Evolutionary conservation across 2,329 filamentous ascomycete species (phyloP).

Genomic region (Helminthosporium solani): DNA sequence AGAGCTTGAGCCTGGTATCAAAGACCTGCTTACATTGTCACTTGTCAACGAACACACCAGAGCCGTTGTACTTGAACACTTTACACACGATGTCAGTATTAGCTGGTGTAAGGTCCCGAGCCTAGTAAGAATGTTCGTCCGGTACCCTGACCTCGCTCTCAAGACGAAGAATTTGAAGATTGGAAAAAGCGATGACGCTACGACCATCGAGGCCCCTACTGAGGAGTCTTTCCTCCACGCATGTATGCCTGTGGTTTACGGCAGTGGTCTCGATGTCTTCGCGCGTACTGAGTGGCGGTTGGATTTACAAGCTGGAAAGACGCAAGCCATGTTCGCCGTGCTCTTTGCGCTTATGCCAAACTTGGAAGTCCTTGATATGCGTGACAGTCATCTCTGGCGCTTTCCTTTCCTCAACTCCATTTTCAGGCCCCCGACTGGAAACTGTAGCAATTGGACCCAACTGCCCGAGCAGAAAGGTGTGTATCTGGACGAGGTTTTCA

Average conservation of each 20-base stretch:
- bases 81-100: background rate
- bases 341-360: background rate
- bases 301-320: background rate
- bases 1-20: background rate
- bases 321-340: background rate
- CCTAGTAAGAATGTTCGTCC: background rate
- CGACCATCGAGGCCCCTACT: background rate
- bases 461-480: background rate
- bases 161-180: background rate
- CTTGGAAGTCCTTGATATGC: background rate
- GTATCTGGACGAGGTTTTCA: background rate
- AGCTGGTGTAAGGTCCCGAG: background rate
- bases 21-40: background rate
- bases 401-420: background rate
- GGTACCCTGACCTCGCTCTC: background rate
- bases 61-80: background rate
- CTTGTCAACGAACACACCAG: background rate
- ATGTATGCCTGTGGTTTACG: background rate
- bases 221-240: background rate
- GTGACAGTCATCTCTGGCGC: background rate
- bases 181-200: background rate
- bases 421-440: background rate
- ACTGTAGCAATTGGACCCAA: background rate
- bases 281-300: background rate
- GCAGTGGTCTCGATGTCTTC: no score